These are phyloP conservation scores for Blastobotrys elegans DNA, from an alignment of 1,139 yeast genomes.

Conservation along the genomic window DNA sequence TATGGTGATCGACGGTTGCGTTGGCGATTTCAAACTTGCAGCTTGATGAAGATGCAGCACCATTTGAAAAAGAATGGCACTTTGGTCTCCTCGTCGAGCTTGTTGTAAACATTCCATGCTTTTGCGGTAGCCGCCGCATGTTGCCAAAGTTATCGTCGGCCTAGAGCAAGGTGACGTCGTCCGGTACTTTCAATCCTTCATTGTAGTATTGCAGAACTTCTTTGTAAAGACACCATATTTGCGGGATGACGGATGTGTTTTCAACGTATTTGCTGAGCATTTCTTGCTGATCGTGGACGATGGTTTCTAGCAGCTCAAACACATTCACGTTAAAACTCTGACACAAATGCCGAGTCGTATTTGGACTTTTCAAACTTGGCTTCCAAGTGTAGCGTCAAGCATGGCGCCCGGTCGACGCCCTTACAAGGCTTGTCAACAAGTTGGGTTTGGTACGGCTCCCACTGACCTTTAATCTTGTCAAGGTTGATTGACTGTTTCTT, in stretches of 20 bases:
- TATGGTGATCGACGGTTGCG: too few relatives aligned
- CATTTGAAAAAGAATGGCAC: conserved; percentile 17
- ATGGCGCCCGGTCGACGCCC: conserved; percentile 18
- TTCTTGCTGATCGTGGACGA: background rate
- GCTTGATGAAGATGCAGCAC: conserved; percentile 22
- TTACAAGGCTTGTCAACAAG: conserved; percentile 16
- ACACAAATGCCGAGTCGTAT: conserved; percentile 19
- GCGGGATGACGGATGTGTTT: conserved; percentile 17
- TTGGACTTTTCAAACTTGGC: conserved; percentile 14
- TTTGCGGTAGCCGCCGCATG: conserved; percentile 19
- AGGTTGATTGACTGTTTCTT: conserved; percentile 17
- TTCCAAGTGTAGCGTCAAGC: conserved; percentile 17
- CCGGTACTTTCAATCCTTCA: conserved; percentile 21
- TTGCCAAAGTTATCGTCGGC: conserved; percentile 24
- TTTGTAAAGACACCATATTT: conserved; percentile 24
- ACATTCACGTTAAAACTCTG: conserved; percentile 18
- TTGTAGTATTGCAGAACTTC: conserved; percentile 22
- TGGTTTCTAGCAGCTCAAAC: conserved; percentile 13
- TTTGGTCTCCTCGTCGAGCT: conserved; percentile 10
- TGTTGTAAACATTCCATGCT: conserved; percentile 14
- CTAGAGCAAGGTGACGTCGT: conserved; percentile 22
- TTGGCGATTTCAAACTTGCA: too few relatives aligned
- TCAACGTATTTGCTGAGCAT: conserved; percentile 6
- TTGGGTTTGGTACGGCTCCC: conserved; percentile 18
- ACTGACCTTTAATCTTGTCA: conserved; percentile 14